These are phyloP conservation scores for Trichothecium roseum DNA, from an alignment of 2,329 filamentous ascomycete species.

Conservation along the genomic window DNA sequence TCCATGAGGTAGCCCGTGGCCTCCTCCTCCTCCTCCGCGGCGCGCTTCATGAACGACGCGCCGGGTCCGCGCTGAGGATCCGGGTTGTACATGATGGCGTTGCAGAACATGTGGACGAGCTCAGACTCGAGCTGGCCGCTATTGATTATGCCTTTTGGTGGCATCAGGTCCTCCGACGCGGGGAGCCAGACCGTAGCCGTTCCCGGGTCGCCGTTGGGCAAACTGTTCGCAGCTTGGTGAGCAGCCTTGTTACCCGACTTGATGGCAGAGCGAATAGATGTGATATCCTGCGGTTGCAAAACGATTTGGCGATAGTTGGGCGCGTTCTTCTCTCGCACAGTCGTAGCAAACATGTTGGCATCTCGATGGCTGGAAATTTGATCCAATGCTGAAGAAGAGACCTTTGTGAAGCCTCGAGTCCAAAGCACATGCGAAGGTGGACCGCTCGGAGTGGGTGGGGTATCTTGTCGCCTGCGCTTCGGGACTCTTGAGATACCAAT, in stretches of 20 bases:
- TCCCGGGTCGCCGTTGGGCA: conserved; percentile 49
- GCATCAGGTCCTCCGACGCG: conserved; percentile 65
- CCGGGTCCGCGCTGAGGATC: conserved; percentile 66
- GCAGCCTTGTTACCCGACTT: conserved; percentile 61
- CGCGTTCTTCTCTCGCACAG: conserved; percentile 63
- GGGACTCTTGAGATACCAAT: conserved; percentile 25
- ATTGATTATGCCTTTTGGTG: conserved; percentile 86
- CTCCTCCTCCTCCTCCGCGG: conserved; percentile 32
- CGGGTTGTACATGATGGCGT: conserved; percentile 96
- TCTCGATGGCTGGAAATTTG: conserved; percentile 68
- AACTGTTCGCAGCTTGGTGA: conserved; percentile 46
- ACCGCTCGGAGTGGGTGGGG: conserved; percentile 33
- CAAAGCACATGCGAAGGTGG: conserved; percentile 62
- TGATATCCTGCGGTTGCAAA: conserved; percentile 65
- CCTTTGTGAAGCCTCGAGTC: conserved; percentile 65
- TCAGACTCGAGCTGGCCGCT: conserved; percentile 87
- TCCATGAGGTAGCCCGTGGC: conserved; percentile 55
- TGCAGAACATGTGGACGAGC: conserved; percentile 92
- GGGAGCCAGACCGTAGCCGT: conserved; percentile 53
- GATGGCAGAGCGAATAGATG: conserved; percentile 66
- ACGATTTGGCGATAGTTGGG: conserved; percentile 68
- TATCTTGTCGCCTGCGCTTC: conserved; percentile 50
- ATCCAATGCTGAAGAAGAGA: conserved; percentile 62
- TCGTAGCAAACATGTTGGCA: conserved; percentile 69
- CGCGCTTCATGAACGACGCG: conserved; percentile 42